A percentile compares a stretch with the other conserved stretches of the same genome.
These are phyloP conservation scores for Schizochytrium sp. DNA, from an alignment of 108 stramenopile species.

Conservation along the genomic window DNA sequence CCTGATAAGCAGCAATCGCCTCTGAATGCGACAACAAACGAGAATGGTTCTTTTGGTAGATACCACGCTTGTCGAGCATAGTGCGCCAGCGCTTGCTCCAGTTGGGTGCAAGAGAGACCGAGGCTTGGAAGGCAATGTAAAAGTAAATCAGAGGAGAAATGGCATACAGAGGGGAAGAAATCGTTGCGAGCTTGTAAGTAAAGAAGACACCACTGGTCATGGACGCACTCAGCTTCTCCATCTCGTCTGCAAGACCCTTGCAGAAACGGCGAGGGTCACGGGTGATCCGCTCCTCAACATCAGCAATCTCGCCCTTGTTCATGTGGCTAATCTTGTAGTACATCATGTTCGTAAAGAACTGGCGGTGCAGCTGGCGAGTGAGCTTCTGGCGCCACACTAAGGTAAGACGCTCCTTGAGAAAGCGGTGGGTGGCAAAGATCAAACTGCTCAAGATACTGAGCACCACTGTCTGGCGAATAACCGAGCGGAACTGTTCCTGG, in stretches of 20 bases:
- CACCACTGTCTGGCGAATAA: constrained; percentile 30
- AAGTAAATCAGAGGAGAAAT: constrained; percentile 61
- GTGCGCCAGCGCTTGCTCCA: constrained; percentile 61
- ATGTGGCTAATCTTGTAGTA: constrained; percentile 63
- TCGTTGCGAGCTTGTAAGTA: constrained; percentile 66
- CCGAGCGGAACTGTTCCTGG: not conserved
- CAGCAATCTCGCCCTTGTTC: constrained; percentile 53
- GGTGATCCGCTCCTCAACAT: constrained; percentile 55
- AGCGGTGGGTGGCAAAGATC: constrained; percentile 58
- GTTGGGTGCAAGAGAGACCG: constrained; percentile 12
- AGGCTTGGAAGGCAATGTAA: not conserved
- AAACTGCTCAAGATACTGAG: constrained; percentile 32
- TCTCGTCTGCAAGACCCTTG: constrained; percentile 66
- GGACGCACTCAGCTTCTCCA: constrained; percentile 66
- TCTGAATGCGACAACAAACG: constrained; percentile 69
- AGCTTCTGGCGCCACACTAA: constrained; percentile 57
- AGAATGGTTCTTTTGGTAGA: constrained; percentile 69
- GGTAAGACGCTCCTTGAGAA: constrained; percentile 49
- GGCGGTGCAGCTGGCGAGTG: constrained; percentile 60
- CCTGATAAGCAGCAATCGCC: constrained; percentile 69
- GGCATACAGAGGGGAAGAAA: constrained; percentile 67
- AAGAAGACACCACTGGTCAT: constrained; percentile 66
- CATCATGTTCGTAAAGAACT: constrained; percentile 51
- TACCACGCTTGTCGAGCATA: constrained; percentile 67
- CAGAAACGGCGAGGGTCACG: constrained; percentile 67